A percentile compares a stretch with the other conserved stretches of the same genome.
phyloP scores from a whole-genome alignment of 352 stramenopile genomes.

The Phytophthora pinifolia region DNA sequence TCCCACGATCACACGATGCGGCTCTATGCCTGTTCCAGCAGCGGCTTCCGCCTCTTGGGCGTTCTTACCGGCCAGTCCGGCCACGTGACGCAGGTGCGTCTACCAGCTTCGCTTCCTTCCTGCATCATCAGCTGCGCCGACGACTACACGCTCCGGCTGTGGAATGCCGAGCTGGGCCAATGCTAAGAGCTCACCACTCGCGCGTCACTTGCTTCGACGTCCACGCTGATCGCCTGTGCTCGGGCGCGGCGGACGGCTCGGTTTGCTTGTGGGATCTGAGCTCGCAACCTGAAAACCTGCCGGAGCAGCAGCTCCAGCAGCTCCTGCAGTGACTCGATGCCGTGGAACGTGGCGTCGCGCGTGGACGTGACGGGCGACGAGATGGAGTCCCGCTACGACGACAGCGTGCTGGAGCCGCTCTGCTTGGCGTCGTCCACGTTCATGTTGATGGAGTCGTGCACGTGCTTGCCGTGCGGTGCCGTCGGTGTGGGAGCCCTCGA shows the following conservation, averaged over 20 bases:
- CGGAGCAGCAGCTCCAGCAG: constrained; percentile 16
- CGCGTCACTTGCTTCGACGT: constrained; percentile 50
- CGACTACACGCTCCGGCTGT: constrained; percentile 60
- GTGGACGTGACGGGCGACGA: constrained; percentile 29
- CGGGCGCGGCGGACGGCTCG: constrained; percentile 52
- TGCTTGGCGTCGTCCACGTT: constrained; percentile 1
- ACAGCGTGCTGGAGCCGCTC: constrained; percentile 7
- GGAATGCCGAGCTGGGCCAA: constrained; percentile 43
- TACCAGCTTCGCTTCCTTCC: constrained; percentile 25
- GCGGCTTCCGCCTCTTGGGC: constrained; percentile 43
- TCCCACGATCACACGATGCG: constrained; percentile 67
- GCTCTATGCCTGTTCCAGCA: constrained; percentile 39
- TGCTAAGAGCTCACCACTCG: constrained; percentile 46
- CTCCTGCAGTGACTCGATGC: constrained; percentile 43
- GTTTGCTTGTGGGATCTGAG: constrained; percentile 61
- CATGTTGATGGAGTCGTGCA: constrained; percentile 16
- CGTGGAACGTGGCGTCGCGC: constrained; percentile 34
- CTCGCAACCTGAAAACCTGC: constrained; percentile 5
- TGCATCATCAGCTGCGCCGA: constrained; percentile 62
- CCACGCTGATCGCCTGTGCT: constrained; percentile 39
- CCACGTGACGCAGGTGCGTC: constrained; percentile 57
- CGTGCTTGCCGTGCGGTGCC: constrained; percentile 24
- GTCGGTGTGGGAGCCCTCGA: constrained; percentile 17
- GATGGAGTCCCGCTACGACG: constrained; percentile 29
- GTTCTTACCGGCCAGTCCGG: constrained; percentile 48